Conservation (phyloP, 2,329 filamentous ascomycete species). For the Pseudogymnoascus pannorum region DNA sequence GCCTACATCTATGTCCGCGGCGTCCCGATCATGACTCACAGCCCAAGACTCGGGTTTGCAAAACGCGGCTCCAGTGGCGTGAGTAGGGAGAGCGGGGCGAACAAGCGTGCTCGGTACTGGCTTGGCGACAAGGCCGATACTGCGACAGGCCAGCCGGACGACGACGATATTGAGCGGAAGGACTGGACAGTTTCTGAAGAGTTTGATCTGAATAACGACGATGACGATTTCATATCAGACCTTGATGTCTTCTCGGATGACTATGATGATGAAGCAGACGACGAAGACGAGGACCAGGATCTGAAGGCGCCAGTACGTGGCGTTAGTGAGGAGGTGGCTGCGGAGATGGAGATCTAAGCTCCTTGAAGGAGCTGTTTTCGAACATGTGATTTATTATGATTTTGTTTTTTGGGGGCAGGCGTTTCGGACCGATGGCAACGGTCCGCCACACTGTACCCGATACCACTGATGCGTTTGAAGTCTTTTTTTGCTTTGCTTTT, state of each 20-base stretch:
- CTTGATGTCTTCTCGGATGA: conserved; percentile 37
- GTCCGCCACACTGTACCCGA: conserved; percentile 7
- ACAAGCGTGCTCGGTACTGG: conserved; percentile 85
- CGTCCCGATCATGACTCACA: conserved; percentile 68
- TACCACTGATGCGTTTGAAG: conserved; percentile 5
- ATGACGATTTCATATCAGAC: conserved; percentile 43
- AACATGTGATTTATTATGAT: conserved; percentile 8
- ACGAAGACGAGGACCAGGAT: conserved; percentile 24
- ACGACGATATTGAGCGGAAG: conserved; percentile 27
- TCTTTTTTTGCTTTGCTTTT: neutral
- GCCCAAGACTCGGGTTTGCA: conserved; percentile 37
- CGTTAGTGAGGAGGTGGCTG: conserved; percentile 56
- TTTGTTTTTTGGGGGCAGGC: conserved; percentile 7
- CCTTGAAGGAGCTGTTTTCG: neutral
- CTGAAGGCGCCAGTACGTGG: conserved; percentile 33
- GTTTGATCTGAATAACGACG: conserved; percentile 38
- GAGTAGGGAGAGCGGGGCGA: conserved; percentile 45
- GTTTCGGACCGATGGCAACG: conserved; percentile 10
- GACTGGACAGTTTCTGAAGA: conserved; percentile 38
- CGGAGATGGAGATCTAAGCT: conserved; percentile 49
- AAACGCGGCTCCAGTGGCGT: conserved; percentile 24
- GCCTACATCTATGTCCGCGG: conserved; percentile 89
- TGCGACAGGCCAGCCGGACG: conserved; percentile 37
- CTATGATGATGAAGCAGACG: conserved; percentile 18
- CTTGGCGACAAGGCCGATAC: conserved; percentile 57